These are phyloP conservation scores for Rasamsonia emersonii DNA, from an alignment of 2,329 filamentous ascomycete species.

Conservation along the genomic window DNA sequence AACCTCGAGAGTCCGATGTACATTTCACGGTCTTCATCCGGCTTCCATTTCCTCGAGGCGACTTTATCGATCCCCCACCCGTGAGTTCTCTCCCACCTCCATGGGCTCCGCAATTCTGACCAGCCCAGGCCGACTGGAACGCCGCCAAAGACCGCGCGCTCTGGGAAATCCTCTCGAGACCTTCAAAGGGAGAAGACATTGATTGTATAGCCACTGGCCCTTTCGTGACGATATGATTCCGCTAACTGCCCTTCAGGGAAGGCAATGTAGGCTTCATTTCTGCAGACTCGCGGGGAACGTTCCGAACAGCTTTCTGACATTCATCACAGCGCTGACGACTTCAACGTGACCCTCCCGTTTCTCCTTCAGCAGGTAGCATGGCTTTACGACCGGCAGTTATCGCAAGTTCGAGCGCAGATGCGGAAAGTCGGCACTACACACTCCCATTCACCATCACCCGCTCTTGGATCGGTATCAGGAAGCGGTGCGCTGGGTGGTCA, in stretches of 20 bases:
- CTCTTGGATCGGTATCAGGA: conserved; percentile 33
- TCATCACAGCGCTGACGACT: conserved; percentile 55
- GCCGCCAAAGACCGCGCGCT: conserved; percentile 74
- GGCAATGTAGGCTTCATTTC: conserved; percentile 49
- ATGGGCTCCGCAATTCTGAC: conserved; percentile 9
- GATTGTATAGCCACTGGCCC: conserved; percentile 57
- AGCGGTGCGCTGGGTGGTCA: conserved; percentile 31
- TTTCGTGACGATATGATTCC: conserved; percentile 3
- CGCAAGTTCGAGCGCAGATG: conserved; percentile 84
- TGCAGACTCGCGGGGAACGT: conserved; percentile 2
- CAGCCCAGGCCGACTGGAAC: conserved; percentile 72
- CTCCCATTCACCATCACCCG: conserved; percentile 35
- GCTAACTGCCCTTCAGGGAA: conserved; percentile 50
- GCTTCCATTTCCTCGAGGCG: conserved; percentile 77
- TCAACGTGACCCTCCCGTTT: conserved; percentile 80
- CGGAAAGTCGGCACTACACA: conserved; percentile 49
- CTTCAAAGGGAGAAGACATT: conserved; percentile 69
- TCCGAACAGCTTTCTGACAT: no score
- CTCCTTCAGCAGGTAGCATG: conserved; percentile 88
- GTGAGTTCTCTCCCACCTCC: conserved; percentile 42
- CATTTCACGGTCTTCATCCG: conserved; percentile 69
- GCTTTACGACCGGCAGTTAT: conserved; percentile 83
- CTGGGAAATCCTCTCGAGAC: conserved; percentile 82
- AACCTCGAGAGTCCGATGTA: conserved; percentile 5
- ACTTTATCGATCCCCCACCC: conserved; percentile 83